phyloP scores from a whole-genome alignment of 805 yeast genomes.

The Barnettozyma botsteinii region DNA sequence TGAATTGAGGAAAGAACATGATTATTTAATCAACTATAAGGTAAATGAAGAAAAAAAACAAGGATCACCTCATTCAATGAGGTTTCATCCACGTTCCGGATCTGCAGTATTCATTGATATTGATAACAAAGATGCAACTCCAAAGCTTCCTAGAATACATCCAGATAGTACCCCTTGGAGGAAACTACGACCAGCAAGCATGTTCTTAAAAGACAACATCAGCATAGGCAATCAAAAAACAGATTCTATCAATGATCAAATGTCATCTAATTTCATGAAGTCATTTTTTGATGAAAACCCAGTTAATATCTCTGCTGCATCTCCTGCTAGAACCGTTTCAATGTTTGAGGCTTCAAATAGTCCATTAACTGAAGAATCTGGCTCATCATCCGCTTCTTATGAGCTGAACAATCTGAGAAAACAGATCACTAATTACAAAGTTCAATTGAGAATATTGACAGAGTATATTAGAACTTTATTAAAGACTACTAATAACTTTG shows the following conservation, averaged over 20 bases:
- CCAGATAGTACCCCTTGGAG: slow-evolving; percentile 36
- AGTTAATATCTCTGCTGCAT: not conserved
- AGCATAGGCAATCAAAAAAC: not conserved
- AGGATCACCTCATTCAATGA: not conserved
- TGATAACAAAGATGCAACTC: slow-evolving; percentile 24
- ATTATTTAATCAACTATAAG: slow-evolving; percentile 1
- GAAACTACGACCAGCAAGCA: slow-evolving; percentile 20
- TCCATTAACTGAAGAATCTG: slow-evolving; percentile 9
- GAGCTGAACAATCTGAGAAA: slow-evolving; percentile 35
- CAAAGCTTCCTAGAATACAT: slow-evolving; percentile 29
- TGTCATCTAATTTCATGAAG: slow-evolving; percentile 19
- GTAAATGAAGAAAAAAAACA: not conserved
- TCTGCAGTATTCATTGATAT: slow-evolving; percentile 21
- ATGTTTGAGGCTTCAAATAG: slow-evolving; percentile 14
- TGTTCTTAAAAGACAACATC: slow-evolving; percentile 10
- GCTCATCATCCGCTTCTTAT: slow-evolving; percentile 11
- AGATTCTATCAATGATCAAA: not conserved
- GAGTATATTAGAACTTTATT: slow-evolving; percentile 25
- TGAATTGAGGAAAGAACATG: slow-evolving; percentile 3
- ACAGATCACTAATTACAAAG: slow-evolving; percentile 38
- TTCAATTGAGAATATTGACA: slow-evolving; percentile 29
- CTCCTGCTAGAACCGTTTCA: slow-evolving; percentile 17
- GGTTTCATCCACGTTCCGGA: slow-evolving; percentile 1
- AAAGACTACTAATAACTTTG: slow-evolving; percentile 16
- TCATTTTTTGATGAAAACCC: slow-evolving; percentile 18